Evolutionary conservation across 805 yeast species (phyloP).

Genomic region (Jamesozyma rosinii): DNA sequence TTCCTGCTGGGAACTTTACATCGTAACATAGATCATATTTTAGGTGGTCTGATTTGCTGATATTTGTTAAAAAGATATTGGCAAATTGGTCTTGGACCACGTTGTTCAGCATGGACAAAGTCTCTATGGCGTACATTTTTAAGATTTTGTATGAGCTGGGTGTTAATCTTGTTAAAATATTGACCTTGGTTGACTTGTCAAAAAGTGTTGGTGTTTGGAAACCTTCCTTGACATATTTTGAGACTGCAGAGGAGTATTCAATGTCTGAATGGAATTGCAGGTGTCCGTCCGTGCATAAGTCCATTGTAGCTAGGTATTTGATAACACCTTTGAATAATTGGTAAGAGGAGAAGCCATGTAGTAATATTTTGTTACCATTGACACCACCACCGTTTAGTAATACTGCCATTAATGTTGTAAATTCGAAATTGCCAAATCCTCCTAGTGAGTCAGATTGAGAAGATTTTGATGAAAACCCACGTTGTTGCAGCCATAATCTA

Average conservation of each 20-base stretch:
- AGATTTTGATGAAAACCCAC: slow-evolving; percentile 62
- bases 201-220: slow-evolving; percentile 67
- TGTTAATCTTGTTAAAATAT: slow-evolving; percentile 75
- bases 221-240: slow-evolving; percentile 42
- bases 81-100: slow-evolving; percentile 77
- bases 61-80: slow-evolving; percentile 58
- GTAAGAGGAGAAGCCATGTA: slow-evolving; percentile 85
- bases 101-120: slow-evolving; percentile 63
- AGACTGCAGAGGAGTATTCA: slow-evolving; percentile 22
- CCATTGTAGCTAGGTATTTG: slow-evolving; percentile 72
- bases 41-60: slow-evolving; percentile 40
- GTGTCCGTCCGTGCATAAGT: slow-evolving; percentile 53
- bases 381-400: slow-evolving; percentile 75
- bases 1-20: slow-evolving; percentile 38
- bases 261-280: slow-evolving; percentile 50
- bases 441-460: slow-evolving; percentile 42
- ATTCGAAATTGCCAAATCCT: slow-evolving; percentile 92
- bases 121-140: slow-evolving; percentile 56
- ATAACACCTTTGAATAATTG: slow-evolving; percentile 88
- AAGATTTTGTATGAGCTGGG: slow-evolving; percentile 53
- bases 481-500: slow-evolving; percentile 80
- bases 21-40: slow-evolving; percentile 53
- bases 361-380: slow-evolving; percentile 62
- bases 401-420: slow-evolving; percentile 70
- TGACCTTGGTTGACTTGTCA: slow-evolving; percentile 68